A percentile compares a stretch with the other conserved stretches of the same genome.
phyloP scores from a whole-genome alignment of 2,329 filamentous ascomycete species.

The Aulographum hederae region DNA sequence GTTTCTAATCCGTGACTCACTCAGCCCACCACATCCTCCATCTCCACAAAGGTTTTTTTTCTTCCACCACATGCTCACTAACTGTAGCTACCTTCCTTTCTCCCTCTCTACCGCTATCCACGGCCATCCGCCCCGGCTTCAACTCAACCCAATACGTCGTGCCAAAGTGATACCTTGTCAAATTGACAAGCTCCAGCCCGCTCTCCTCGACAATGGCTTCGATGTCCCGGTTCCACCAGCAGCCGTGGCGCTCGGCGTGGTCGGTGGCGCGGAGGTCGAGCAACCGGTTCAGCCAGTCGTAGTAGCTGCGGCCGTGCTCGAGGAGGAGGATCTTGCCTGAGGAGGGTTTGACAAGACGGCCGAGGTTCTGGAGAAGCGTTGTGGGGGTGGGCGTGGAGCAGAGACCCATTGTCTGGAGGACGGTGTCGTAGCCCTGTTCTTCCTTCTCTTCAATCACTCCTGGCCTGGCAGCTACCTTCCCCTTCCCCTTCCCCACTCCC shows the following conservation, averaged over 20 bases:
- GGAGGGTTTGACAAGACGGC: conserved; percentile 22
- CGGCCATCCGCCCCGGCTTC: conserved; percentile 14
- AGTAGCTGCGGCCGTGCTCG: conserved; percentile 30
- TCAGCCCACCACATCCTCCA: too few relatives aligned
- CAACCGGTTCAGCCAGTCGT: conserved; percentile 27
- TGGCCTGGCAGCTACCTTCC: conserved; percentile 19
- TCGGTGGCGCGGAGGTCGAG: conserved; percentile 26
- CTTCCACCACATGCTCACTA: too few relatives aligned
- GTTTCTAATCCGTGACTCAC: too few relatives aligned
- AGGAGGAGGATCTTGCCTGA: conserved; percentile 27
- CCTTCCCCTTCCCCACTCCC: background rate
- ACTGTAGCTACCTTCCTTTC: too few relatives aligned
- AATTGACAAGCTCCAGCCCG: conserved; percentile 26
- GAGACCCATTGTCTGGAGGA: conserved; percentile 32
- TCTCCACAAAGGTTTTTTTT: too few relatives aligned
- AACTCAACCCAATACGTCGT: conserved; percentile 31
- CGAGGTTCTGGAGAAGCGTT: conserved; percentile 25
- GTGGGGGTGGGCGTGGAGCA: conserved; percentile 28
- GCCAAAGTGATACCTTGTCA: conserved; percentile 27
- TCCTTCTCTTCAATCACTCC: conserved; percentile 19
- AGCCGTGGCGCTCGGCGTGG: conserved; percentile 30
- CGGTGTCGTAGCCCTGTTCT: conserved; percentile 29
- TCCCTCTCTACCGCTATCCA: too few relatives aligned
- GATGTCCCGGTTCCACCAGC: conserved; percentile 35
- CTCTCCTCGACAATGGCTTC: conserved; percentile 27